Conservation (phyloP, 305 asterid genomes). For the Withania somnifera region DNA sequence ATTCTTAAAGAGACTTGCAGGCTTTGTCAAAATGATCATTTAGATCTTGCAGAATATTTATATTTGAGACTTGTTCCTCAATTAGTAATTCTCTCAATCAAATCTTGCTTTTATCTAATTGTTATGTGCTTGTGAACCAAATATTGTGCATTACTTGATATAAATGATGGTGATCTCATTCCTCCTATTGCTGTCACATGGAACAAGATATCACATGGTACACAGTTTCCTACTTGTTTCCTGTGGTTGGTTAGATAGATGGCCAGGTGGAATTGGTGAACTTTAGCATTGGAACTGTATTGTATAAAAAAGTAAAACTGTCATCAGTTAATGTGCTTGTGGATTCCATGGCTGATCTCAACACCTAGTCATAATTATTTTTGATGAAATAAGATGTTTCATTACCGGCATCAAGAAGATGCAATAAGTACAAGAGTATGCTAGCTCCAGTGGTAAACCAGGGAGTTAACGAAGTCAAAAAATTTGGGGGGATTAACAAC, state of each 20-base stretch:
- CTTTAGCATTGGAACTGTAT: background rate
- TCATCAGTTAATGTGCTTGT: background rate
- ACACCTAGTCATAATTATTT: background rate
- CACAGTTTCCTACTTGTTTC: background rate
- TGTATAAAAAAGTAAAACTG: background rate
- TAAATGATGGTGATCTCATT: background rate
- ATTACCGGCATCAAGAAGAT: background rate
- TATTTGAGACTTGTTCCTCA: background rate
- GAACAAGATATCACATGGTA: background rate
- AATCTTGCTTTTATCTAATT: background rate
- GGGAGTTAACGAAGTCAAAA: no score
- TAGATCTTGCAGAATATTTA: background rate
- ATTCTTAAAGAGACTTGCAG: background rate
- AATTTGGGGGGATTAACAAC: background rate
- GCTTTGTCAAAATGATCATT: background rate
- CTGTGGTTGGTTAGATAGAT: background rate
- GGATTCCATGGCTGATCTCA: background rate
- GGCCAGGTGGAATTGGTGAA: background rate
- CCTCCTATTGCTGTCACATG: background rate
- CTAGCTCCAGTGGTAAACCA: no score
- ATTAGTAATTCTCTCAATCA: background rate
- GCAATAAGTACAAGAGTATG: background rate
- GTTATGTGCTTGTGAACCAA: background rate
- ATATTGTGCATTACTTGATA: background rate
- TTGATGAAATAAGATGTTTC: background rate